phyloP scores from a whole-genome alignment of 2,329 filamentous ascomycete species.

The Fusarium albosuccineum region DNA sequence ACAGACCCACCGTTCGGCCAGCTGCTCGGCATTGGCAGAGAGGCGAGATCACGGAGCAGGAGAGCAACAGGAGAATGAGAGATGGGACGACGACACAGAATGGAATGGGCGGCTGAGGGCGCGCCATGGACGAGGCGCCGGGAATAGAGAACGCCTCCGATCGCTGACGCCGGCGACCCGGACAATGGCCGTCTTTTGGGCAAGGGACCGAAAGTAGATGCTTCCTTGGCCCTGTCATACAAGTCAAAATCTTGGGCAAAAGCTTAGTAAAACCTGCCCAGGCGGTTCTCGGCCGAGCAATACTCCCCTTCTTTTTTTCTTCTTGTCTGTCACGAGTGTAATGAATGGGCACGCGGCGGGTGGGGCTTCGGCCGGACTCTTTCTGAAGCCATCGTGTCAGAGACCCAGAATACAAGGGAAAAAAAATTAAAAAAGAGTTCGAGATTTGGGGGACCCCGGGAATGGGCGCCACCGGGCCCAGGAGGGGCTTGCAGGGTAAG shows the following conservation, averaged over 20 bases:
- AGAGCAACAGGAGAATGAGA: constrained; percentile 9
- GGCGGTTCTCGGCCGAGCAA: constrained; percentile 34
- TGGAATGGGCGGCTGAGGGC: constrained; percentile 29
- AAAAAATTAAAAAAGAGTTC: not conserved
- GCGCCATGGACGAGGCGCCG: not conserved
- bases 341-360: constrained; percentile 3
- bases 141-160: constrained; percentile 3
- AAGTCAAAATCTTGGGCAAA: not conserved
- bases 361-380: constrained; percentile 18
- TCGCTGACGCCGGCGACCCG: constrained; percentile 8
- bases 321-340: constrained; percentile 30
- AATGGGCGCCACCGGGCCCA: constrained; percentile 13
- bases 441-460: not conserved
- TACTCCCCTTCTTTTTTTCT: not conserved
- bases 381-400: constrained; percentile 17
- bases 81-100: not conserved
- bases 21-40: constrained; percentile 8
- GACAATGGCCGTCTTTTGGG: not conserved
- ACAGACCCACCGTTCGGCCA: not conserved
- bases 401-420: not conserved
- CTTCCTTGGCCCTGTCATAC: constrained; percentile 1
- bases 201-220: not conserved
- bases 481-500: constrained; percentile 19
- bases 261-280: constrained; percentile 1
- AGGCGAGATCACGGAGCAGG: not conserved